Percentiles rank a stretch among this genome's conserved stretches.
These are phyloP conservation scores for Berkeleyomyces basicola DNA, from an alignment of 2,329 filamentous ascomycete genomes.

Conservation along the genomic window DNA sequence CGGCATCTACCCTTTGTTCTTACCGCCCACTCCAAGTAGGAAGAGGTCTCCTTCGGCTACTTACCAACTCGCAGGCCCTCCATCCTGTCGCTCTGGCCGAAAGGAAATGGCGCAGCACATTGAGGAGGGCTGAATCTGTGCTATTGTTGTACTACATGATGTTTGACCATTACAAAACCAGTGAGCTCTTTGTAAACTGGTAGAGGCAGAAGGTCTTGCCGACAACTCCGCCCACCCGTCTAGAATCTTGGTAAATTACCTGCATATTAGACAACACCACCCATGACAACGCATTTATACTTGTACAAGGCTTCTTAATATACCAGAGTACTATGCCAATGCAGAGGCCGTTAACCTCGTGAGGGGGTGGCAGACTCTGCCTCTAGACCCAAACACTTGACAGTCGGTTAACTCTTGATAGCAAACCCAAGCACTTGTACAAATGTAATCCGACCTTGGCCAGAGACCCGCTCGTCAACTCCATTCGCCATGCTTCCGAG, in stretches of 20 bases:
- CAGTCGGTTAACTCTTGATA: no score
- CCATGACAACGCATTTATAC: background rate
- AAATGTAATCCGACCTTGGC: no score
- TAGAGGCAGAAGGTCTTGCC: background rate
- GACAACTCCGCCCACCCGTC: background rate
- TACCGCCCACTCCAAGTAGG: no score
- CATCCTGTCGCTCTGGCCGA: background rate
- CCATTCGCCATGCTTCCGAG: background rate
- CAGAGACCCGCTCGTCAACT: background rate
- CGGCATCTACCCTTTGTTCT: no score
- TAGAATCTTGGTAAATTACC: background rate
- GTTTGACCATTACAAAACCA: background rate
- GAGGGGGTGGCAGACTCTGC: background rate
- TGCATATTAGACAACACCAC: background rate
- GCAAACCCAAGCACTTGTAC: no score
- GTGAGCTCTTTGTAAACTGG: background rate
- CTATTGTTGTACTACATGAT: background rate
- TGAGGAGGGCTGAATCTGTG: background rate
- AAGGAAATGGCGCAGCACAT: background rate
- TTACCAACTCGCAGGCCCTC: background rate
- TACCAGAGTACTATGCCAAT: background rate
- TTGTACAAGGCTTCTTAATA: background rate
- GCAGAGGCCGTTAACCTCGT: background rate
- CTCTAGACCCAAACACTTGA: no score
- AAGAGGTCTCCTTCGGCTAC: no score